These are phyloP conservation scores for Mucor velutinosus DNA, from an alignment of 371 early-diverging fungal genomes.

Conservation along the genomic window DNA sequence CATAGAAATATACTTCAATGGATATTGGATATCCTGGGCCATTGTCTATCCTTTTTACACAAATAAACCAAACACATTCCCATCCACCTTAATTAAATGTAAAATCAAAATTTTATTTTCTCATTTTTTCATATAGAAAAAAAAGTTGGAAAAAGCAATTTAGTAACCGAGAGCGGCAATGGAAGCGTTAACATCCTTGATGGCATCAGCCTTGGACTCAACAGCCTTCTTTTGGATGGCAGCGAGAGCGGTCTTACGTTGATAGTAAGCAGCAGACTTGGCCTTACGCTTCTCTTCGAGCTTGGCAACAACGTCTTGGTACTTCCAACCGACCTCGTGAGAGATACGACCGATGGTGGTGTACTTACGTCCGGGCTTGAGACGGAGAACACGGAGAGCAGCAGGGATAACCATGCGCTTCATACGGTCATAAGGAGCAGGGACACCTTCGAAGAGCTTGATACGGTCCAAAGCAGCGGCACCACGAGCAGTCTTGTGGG, in stretches of 20 bases:
- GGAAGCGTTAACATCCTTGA: constrained; percentile 52
- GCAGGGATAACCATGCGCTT: constrained; percentile 98
- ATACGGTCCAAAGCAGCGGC: constrained; percentile 96
- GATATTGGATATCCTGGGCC: not conserved
- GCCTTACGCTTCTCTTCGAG: constrained; percentile 98
- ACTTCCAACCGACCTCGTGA: constrained; percentile 99
- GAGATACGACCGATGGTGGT: constrained; percentile 94
- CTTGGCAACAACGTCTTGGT: constrained; percentile 93
- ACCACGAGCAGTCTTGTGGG: constrained; percentile 99
- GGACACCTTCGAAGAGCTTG: constrained; percentile 99
- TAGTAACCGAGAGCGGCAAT: constrained; percentile 64
- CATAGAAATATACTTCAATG: not conserved
- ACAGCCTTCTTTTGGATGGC: constrained; percentile 54
- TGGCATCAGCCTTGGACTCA: constrained; percentile 49
- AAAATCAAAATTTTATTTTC: constrained; percentile 3
- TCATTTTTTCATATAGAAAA: not conserved
- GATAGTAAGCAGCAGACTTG: constrained; percentile 89
- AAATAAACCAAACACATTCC: not conserved
- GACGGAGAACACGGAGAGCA: constrained; percentile 95
- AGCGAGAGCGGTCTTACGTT: constrained; percentile 72
- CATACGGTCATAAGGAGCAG: constrained; percentile 95
- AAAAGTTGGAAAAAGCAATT: constrained; percentile 12
- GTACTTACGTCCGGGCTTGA: constrained; percentile 98
- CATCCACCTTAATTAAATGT: not conserved
- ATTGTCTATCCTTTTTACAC: not conserved